A percentile compares a stretch with the other conserved stretches of the same genome.
These are phyloP conservation scores for Bipolaris sorokiniana DNA, from an alignment of 2,329 filamentous ascomycete species.

Conservation along the genomic window DNA sequence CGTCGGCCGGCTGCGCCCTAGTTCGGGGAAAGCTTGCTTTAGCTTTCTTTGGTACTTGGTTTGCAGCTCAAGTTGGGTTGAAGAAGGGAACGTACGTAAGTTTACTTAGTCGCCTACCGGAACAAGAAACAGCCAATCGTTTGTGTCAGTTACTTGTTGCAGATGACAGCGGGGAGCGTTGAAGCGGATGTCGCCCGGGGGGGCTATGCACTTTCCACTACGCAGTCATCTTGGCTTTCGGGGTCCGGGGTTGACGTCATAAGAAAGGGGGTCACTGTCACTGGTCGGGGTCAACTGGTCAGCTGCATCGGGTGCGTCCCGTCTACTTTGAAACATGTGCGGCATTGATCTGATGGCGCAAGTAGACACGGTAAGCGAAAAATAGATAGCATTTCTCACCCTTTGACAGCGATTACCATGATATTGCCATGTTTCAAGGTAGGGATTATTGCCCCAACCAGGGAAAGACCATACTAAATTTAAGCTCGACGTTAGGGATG, in stretches of 20 bases:
- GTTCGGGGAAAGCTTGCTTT: too few relatives aligned
- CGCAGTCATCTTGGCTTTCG: background rate
- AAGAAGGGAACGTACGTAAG: too few relatives aligned
- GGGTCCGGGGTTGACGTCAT: background rate
- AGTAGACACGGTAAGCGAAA: background rate
- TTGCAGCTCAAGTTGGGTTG: too few relatives aligned
- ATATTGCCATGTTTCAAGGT: conserved; percentile 1
- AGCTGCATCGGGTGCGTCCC: background rate
- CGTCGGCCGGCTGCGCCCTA: too few relatives aligned
- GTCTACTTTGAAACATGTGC: background rate
- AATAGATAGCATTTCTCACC: background rate
- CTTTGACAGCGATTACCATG: conserved; percentile 5
- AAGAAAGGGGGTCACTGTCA: background rate
- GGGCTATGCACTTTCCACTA: background rate
- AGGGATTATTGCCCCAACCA: background rate
- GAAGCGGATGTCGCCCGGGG: background rate
- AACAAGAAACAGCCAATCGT: background rate
- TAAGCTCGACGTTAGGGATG: conserved; percentile 10
- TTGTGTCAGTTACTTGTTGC: background rate
- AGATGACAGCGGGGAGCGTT: conserved; percentile 14
- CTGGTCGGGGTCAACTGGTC: background rate
- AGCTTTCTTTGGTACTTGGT: too few relatives aligned
- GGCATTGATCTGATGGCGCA: background rate
- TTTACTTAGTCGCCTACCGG: background rate
- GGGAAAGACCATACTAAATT: conserved; percentile 1